A percentile compares a stretch with the other conserved stretches of the same genome.
Evolutionary conservation across 306 rosid species (phyloP).

Genomic region (Cicer chorassanicum): DNA sequence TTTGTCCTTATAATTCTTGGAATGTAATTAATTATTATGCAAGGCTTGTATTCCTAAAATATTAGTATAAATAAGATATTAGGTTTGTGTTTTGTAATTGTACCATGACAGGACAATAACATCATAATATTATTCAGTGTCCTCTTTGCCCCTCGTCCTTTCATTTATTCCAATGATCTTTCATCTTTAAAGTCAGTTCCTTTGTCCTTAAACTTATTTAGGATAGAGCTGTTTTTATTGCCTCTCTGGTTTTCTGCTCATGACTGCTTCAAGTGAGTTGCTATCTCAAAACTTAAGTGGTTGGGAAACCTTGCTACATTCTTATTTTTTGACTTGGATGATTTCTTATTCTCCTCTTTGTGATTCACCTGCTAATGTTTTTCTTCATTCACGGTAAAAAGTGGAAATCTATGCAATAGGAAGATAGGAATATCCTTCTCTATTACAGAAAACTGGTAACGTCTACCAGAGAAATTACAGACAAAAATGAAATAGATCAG

Average conservation of each 20-base stretch:
- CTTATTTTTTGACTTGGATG: neutral
- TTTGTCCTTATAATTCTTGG: too few relatives aligned
- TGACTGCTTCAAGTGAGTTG: neutral
- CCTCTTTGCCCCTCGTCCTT: neutral
- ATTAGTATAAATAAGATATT: constrained; percentile 1
- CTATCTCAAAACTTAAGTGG: neutral
- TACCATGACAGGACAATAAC: neutral
- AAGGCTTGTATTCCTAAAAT: neutral
- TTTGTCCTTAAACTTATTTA: neutral
- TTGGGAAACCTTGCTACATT: neutral
- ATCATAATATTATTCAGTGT: neutral
- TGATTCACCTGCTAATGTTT: neutral
- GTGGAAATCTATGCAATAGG: neutral
- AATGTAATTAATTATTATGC: neutral
- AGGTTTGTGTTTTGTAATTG: neutral
- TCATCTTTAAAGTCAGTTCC: neutral
- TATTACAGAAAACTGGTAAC: neutral
- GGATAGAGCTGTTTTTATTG: neutral
- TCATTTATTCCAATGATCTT: neutral
- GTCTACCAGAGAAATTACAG: neutral
- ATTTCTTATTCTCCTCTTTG: constrained; percentile 3
- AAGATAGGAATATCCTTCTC: neutral
- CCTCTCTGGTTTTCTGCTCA: constrained; percentile 9
- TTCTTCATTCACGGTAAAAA: too few relatives aligned
- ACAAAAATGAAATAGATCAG: neutral